These are phyloP conservation scores for Fragilariopsis cylindrus DNA, from an alignment of 108 stramenopile genomes.

Conservation along the genomic window DNA sequence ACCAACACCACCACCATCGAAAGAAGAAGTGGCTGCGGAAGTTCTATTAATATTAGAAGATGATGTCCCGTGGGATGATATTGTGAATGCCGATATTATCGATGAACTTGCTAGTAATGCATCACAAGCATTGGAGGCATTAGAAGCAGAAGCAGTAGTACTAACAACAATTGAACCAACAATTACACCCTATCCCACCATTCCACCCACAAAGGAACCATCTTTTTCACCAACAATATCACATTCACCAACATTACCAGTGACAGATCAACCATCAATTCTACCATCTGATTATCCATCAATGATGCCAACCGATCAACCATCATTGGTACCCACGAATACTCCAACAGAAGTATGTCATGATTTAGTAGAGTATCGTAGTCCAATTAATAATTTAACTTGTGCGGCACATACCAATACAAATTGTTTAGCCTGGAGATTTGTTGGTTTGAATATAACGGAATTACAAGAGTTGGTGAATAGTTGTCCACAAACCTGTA, in stretches of 20 bases:
- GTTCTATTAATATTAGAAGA: background rate
- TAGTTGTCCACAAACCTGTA: constrained; percentile 48
- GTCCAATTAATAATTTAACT: constrained; percentile 38
- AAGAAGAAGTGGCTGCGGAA: background rate
- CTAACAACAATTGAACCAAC: constrained; percentile 13
- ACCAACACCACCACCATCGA: background rate
- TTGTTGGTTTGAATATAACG: constrained; percentile 34
- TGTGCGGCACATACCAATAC: constrained; percentile 41
- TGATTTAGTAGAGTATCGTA: constrained; percentile 37
- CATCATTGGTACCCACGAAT: background rate
- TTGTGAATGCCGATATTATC: background rate
- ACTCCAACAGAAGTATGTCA: constrained; percentile 32
- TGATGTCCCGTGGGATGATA: constrained; percentile 6
- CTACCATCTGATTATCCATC: constrained; percentile 26
- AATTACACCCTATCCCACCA: background rate
- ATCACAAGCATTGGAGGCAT: background rate
- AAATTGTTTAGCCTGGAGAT: constrained; percentile 40
- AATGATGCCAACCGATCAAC: background rate
- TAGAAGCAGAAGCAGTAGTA: no score
- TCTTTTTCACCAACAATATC: constrained; percentile 4
- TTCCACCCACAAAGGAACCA: background rate
- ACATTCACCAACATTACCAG: background rate
- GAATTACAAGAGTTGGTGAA: constrained; percentile 30
- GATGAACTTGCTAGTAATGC: background rate
- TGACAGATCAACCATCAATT: constrained; percentile 9